These are phyloP conservation scores for Rhizopus microsporus DNA, from an alignment of 371 early-diverging fungal genomes.

Conservation along the genomic window DNA sequence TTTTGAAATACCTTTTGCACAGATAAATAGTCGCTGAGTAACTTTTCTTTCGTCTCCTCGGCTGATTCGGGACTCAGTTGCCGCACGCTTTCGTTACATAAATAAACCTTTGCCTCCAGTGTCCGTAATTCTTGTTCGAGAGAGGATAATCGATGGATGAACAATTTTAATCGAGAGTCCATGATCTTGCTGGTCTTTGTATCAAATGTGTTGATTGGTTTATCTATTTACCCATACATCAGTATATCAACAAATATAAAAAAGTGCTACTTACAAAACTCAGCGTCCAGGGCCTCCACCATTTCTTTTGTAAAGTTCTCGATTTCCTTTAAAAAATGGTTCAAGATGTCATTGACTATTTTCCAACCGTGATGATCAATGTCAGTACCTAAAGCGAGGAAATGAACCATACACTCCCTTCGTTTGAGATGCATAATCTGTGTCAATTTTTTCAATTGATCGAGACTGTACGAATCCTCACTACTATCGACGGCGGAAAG, in stretches of 20 bases:
- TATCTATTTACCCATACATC: slow-evolving; percentile 21
- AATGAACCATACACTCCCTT: slow-evolving; percentile 51
- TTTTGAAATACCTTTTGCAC: slow-evolving; percentile 39
- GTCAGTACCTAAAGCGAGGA: slow-evolving; percentile 39
- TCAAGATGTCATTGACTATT: slow-evolving; percentile 31
- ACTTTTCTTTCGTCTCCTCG: slow-evolving; percentile 19
- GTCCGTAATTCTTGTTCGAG: slow-evolving; percentile 50
- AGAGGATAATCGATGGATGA: slow-evolving; percentile 43
- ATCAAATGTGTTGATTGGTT: slow-evolving; percentile 25
- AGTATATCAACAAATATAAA: background rate
- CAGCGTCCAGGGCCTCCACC: slow-evolving; percentile 32
- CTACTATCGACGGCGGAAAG: slow-evolving; percentile 31
- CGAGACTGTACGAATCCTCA: slow-evolving; percentile 26
- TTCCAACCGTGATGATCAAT: slow-evolving; percentile 39
- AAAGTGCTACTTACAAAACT: slow-evolving; percentile 37
- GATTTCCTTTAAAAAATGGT: slow-evolving; percentile 30
- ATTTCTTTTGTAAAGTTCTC: slow-evolving; percentile 30
- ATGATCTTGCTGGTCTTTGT: slow-evolving; percentile 15
- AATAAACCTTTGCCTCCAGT: slow-evolving; percentile 49
- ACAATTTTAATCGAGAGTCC: slow-evolving; percentile 33
- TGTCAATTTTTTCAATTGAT: slow-evolving; percentile 40
- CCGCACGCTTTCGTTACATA: slow-evolving; percentile 49
- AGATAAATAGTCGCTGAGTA: slow-evolving; percentile 40
- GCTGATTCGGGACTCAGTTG: slow-evolving; percentile 28
- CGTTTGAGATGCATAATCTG: slow-evolving; percentile 50